Evolutionary conservation across 2,329 filamentous ascomycete genomes (phyloP).

Genomic region (Tolypocladium paradoxum): DNA sequence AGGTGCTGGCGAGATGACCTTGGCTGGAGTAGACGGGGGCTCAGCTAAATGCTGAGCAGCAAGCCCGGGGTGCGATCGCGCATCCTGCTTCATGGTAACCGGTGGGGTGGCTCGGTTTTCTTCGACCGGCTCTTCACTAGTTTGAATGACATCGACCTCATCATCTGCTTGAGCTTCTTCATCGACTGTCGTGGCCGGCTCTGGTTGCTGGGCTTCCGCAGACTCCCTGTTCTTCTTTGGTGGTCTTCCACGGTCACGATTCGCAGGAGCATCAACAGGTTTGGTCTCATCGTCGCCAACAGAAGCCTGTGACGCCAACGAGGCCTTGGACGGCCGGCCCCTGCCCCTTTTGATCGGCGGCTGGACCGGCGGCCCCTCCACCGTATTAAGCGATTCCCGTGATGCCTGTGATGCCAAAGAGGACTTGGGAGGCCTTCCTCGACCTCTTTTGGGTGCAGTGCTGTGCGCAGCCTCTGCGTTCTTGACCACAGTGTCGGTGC

Average conservation of each 20-base stretch:
- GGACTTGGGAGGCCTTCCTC: constrained; percentile 10
- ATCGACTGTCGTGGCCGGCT: background rate
- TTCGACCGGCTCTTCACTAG: constrained; percentile 1
- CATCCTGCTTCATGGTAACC: background rate
- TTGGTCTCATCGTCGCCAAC: constrained; percentile 10
- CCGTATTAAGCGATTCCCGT: background rate
- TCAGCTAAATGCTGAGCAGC: constrained; percentile 8
- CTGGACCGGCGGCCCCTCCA: background rate
- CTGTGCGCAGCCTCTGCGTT: constrained; percentile 14
- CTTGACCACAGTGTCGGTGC: constrained; percentile 31
- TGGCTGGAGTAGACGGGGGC: constrained; percentile 32
- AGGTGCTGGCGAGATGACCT: constrained; percentile 31
- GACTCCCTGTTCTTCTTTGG: constrained; percentile 9
- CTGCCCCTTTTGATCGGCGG: constrained; percentile 11
- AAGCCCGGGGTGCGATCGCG: background rate
- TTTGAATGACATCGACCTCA: constrained; percentile 1
- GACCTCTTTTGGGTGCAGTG: constrained; percentile 12
- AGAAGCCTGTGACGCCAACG: constrained; percentile 14
- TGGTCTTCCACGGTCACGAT: constrained; percentile 19
- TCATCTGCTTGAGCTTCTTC: constrained; percentile 5
- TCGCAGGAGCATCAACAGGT: constrained; percentile 11
- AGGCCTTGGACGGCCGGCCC: constrained; percentile 15
- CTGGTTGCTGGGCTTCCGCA: background rate
- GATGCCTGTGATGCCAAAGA: constrained; percentile 2
- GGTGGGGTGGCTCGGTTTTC: background rate